These are phyloP conservation scores for Cladophialophora carrionii DNA, from an alignment of 2,329 filamentous ascomycete genomes.

Conservation along the genomic window DNA sequence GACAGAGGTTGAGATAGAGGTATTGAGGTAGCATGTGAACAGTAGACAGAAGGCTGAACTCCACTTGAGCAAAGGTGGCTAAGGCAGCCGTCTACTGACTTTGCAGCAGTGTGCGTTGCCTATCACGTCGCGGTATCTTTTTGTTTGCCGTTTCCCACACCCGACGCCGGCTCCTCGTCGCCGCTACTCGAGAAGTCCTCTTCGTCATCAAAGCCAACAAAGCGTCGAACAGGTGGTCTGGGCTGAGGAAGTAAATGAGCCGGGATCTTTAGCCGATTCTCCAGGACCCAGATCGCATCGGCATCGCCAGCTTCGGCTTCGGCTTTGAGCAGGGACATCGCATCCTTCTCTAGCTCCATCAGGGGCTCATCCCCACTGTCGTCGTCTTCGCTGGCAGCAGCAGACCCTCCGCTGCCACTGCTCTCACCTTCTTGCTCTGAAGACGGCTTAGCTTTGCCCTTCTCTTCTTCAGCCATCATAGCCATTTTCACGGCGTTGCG, in stretches of 20 bases:
- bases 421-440: constrained; percentile 48
- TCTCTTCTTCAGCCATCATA: constrained; percentile 63
- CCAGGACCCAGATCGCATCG: constrained; percentile 39
- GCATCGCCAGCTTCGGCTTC: constrained; percentile 38
- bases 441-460: constrained; percentile 43
- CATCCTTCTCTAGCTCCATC: constrained; percentile 39
- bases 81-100: background rate
- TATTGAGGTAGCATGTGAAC: background rate
- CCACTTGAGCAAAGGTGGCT: too few relatives aligned
- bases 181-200: constrained; percentile 51
- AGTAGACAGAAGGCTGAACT: background rate
- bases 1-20: background rate
- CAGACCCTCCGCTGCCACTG: constrained; percentile 42
- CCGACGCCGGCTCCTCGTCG: constrained; percentile 44
- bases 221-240: constrained; percentile 42
- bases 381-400: constrained; percentile 46
- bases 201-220: constrained; percentile 55
- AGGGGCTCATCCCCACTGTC: constrained; percentile 43
- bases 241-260: constrained; percentile 30
- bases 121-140: constrained; percentile 11
- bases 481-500: constrained; percentile 74
- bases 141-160: constrained; percentile 26
- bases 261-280: constrained; percentile 37
- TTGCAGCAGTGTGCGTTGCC: background rate
- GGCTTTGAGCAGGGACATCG: constrained; percentile 32